These are phyloP conservation scores for Geotrichum restrictum DNA, from an alignment of 1,139 yeast species.

Conservation along the genomic window DNA sequence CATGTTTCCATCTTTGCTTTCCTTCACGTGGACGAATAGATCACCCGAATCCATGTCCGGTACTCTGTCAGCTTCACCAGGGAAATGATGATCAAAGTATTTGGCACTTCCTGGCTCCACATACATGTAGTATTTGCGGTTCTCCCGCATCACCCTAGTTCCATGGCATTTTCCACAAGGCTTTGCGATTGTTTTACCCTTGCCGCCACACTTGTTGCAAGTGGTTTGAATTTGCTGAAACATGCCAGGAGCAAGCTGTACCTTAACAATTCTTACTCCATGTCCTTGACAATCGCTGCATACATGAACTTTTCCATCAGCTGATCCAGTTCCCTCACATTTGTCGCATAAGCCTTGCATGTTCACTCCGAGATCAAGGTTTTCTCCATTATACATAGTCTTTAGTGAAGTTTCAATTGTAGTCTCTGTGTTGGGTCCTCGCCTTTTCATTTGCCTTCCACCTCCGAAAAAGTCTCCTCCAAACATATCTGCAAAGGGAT, in stretches of 20 bases:
- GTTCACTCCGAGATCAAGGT: slow-evolving; percentile 57
- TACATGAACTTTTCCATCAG: slow-evolving; percentile 62
- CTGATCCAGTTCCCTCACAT: slow-evolving; percentile 82
- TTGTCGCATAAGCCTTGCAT: slow-evolving; percentile 70
- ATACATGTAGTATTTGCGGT: slow-evolving; percentile 57
- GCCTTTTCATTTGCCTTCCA: slow-evolving; percentile 41
- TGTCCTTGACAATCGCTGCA: slow-evolving; percentile 72
- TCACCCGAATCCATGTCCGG: slow-evolving; percentile 86
- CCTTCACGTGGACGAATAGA: slow-evolving; percentile 53
- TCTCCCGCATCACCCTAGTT: slow-evolving; percentile 53
- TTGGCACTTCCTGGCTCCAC: slow-evolving; percentile 69
- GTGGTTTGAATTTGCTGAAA: slow-evolving; percentile 74
- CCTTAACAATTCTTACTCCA: slow-evolving; percentile 63
- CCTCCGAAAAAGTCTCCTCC: slow-evolving; percentile 70
- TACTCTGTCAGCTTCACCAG: slow-evolving; percentile 77
- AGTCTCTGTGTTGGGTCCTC: slow-evolving; percentile 64
- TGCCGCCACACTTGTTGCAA: slow-evolving; percentile 79
- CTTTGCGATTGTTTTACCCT: slow-evolving; percentile 61
- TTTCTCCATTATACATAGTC: slow-evolving; percentile 68
- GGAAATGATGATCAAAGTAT: slow-evolving; percentile 53
- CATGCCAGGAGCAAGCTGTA: slow-evolving; percentile 88
- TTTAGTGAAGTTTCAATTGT: slow-evolving; percentile 53
- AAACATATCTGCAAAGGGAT: slow-evolving; percentile 53
- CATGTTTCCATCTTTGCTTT: slow-evolving; percentile 45
- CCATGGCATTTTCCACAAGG: slow-evolving; percentile 73